phyloP scores from a whole-genome alignment of 345 rosid genomes.

The Salix caprea region DNA sequence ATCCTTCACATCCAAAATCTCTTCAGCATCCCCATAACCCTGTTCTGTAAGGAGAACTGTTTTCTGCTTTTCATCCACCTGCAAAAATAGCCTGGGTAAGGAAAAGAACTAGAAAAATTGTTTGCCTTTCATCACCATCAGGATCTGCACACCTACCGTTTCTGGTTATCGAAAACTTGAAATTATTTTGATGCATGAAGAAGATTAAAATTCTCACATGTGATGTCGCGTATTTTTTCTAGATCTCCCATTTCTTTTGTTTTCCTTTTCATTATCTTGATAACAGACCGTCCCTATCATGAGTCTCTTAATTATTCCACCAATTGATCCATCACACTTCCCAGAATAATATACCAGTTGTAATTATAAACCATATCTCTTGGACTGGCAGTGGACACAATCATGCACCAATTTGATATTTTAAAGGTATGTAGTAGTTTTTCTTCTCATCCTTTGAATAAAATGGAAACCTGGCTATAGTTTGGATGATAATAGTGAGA shows the following conservation, averaged over 20 bases:
- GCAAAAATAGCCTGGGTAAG: constrained; percentile 24
- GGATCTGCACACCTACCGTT: not conserved
- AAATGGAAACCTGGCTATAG: no score
- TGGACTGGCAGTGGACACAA: no score
- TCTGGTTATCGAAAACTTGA: not conserved
- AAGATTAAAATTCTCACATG: not conserved
- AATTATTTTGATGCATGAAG: not conserved
- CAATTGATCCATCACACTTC: no score
- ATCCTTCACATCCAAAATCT: constrained; percentile 83
- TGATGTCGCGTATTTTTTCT: not conserved
- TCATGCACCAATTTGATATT: no score
- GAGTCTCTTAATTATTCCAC: no score
- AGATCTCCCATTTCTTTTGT: not conserved
- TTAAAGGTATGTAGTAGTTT: no score
- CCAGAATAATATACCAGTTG: no score
- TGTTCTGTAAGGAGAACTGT: constrained; percentile 87
- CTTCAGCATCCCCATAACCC: constrained; percentile 96
- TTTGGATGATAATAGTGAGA: no score
- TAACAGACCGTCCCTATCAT: no score
- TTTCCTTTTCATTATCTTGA: not conserved
- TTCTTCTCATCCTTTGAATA: no score
- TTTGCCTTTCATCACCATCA: not conserved
- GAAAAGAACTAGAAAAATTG: not conserved
- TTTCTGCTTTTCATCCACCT: constrained; percentile 98
- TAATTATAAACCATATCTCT: no score